Conservation (phyloP, 2,329 filamentous ascomycete genomes). For the Colletotrichum musae region DNA sequence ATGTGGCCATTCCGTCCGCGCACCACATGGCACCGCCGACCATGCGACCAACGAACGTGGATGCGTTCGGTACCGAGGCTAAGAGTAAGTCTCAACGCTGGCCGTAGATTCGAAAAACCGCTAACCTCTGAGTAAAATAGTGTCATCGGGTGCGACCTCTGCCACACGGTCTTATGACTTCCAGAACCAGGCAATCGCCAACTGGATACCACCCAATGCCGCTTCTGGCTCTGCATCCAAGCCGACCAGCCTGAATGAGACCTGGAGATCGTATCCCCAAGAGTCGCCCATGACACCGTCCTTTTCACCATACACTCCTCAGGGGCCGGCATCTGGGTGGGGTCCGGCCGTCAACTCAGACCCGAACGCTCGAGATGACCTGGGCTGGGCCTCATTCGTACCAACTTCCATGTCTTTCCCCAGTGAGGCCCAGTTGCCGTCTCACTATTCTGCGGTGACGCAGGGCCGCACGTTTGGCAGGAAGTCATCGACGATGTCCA, state of each 20-base stretch:
- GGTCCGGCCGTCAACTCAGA: conserved; percentile 54
- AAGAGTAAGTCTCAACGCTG: conserved; percentile 57
- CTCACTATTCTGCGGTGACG: conserved; percentile 58
- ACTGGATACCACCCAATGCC: conserved; percentile 62
- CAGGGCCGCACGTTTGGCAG: conserved; percentile 59
- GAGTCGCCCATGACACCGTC: conserved; percentile 66
- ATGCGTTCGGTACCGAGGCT: conserved; percentile 55
- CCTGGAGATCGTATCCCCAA: conserved; percentile 66
- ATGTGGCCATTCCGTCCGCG: conserved; percentile 60
- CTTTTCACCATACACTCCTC: conserved; percentile 64
- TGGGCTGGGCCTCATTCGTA: conserved; percentile 60
- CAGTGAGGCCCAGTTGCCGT: conserved; percentile 49
- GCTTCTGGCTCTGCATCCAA: conserved; percentile 57
- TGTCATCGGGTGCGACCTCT: conserved; percentile 51
- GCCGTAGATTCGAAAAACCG: conserved; percentile 1
- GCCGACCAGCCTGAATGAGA: conserved; percentile 57
- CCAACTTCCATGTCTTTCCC: conserved; percentile 50
- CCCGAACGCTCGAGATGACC: conserved; percentile 58
- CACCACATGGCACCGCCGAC: conserved; percentile 61
- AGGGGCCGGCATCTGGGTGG: conserved; percentile 60
- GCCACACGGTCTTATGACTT: conserved; percentile 54
- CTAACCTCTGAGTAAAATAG: conserved; percentile 49
- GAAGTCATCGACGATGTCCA: conserved; percentile 56
- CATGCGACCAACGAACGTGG: conserved; percentile 55
- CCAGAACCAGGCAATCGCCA: conserved; percentile 53